Evolutionary conservation across 1,284 basidiomycete genomes (phyloP).

Genomic region (Bjerkandera adusta): DNA sequence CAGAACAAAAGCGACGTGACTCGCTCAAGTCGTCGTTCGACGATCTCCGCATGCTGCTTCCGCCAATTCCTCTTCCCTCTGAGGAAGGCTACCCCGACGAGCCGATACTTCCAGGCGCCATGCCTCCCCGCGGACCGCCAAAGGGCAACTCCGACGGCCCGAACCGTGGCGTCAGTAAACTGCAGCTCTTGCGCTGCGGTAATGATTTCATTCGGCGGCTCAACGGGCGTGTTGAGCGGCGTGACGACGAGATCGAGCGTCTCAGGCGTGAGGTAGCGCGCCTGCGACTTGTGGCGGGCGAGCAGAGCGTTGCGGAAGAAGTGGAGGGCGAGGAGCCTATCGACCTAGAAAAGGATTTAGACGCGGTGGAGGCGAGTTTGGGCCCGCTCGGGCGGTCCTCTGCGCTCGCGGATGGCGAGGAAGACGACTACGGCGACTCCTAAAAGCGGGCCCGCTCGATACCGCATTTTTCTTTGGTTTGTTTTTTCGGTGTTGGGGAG

Average conservation of each 20-base stretch:
- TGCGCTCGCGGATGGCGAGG: conserved; percentile 27
- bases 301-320: conserved; percentile 20
- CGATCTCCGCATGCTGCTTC: conserved; percentile 85
- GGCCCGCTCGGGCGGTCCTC: conserved; percentile 18
- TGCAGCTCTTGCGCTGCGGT: conserved; percentile 79
- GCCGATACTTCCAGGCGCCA: conserved; percentile 76
- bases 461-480: background rate
- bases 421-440: conserved; percentile 26
- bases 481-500: background rate
- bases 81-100: conserved; percentile 61
- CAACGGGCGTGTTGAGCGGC: conserved; percentile 73
- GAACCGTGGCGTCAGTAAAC: conserved; percentile 93
- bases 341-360: conserved; percentile 33
- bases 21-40: conserved; percentile 96
- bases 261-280: conserved; percentile 70
- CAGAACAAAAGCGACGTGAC: conserved; percentile 96
- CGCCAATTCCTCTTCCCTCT: conserved; percentile 81
- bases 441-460: conserved; percentile 5
- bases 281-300: conserved; percentile 41
- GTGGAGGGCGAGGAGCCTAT: conserved; percentile 26
- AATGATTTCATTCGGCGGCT: conserved; percentile 61
- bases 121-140: conserved; percentile 84
- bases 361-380: conserved; percentile 27
- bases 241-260: conserved; percentile 78
- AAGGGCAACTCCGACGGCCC: conserved; percentile 86